Percentiles rank a stretch among this genome's conserved stretches.
phyloP scores from a whole-genome alignment of 768 basidiomycete genomes.

The Asterophora lycoperdoides region DNA sequence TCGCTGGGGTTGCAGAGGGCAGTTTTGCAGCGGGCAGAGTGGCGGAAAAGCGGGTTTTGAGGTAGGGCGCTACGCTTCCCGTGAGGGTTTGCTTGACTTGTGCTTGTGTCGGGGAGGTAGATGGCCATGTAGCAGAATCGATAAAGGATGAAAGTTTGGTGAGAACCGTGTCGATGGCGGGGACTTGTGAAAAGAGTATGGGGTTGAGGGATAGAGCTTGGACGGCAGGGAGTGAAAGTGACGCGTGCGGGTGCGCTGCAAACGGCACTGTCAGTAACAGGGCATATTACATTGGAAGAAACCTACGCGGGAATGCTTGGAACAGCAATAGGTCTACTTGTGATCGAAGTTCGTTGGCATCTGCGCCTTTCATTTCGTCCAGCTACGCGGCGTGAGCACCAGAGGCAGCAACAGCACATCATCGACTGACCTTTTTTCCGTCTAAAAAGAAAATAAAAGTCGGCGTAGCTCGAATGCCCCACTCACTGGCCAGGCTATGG shows the following conservation, averaged over 20 bases:
- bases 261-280: not conserved
- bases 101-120: slow-evolving; percentile 23
- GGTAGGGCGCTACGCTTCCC: slow-evolving; percentile 52
- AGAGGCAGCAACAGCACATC: not conserved
- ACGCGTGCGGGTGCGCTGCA: slow-evolving; percentile 72
- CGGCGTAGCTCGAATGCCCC: slow-evolving; percentile 72
- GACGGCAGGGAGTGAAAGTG: slow-evolving; percentile 54
- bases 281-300: not conserved
- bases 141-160: slow-evolving; percentile 62
- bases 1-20: slow-evolving; percentile 30
- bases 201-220: slow-evolving; percentile 65
- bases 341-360: slow-evolving; percentile 62
- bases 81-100: slow-evolving; percentile 50
- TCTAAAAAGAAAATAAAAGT: slow-evolving; percentile 87
- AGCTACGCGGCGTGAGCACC: slow-evolving; percentile 34
- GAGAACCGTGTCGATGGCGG: slow-evolving; percentile 59
- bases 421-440: slow-evolving; percentile 55
- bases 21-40: slow-evolving; percentile 16
- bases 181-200: slow-evolving; percentile 71
- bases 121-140: slow-evolving; percentile 40
- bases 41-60: slow-evolving; percentile 53
- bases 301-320: slow-evolving; percentile 77
- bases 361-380: slow-evolving; percentile 68
- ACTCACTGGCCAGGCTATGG: slow-evolving; percentile 52
- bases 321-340: slow-evolving; percentile 74